Evolutionary conservation across 108 stramenopile species (phyloP).

Genomic region (Nitzschia inconspicua): DNA sequence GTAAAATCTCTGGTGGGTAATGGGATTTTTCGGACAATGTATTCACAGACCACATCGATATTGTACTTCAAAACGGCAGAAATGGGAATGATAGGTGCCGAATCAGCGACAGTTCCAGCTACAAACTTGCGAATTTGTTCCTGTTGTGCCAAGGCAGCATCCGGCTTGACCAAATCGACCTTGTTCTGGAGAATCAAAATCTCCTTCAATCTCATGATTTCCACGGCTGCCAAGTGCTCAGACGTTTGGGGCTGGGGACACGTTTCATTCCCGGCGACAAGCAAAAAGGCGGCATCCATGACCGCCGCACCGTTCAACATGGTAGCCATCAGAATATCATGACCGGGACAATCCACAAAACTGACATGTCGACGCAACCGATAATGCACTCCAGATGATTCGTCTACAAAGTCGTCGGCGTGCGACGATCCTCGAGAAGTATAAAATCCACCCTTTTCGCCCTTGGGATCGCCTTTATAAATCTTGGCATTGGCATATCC

Average conservation of each 20-base stretch:
- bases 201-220: conserved; percentile 99
- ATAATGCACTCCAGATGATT: conserved; percentile 73
- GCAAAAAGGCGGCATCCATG: conserved; percentile 99
- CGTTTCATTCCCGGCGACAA: conserved; percentile 99
- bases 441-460: conserved; percentile 70
- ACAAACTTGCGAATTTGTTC: conserved; percentile 97
- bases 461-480: conserved; percentile 87
- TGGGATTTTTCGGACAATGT: conserved; percentile 94
- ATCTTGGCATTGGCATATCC: conserved; percentile 99
- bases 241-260: conserved; percentile 99
- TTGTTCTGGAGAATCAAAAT: conserved; percentile 99
- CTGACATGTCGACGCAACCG: conserved; percentile 94
- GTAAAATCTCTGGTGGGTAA: conserved; percentile 95
- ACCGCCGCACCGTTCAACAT: conserved; percentile 99
- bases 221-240: conserved; percentile 99
- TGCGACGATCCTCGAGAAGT: conserved; percentile 90
- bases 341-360: conserved; percentile 99
- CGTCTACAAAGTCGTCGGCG: conserved; percentile 91
- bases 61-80: conserved; percentile 98
- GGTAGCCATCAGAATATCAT: conserved; percentile 99
- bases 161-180: conserved; percentile 98
- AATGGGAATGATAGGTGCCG: conserved; percentile 97
- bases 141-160: conserved; percentile 95
- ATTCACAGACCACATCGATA: conserved; percentile 98
- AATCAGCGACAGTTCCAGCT: conserved; percentile 96